Evolutionary conservation across 352 stramenopile genomes (phyloP), one percentile per base, ranked within the genome.

Genomic region (Pythium monospermum): DNA sequence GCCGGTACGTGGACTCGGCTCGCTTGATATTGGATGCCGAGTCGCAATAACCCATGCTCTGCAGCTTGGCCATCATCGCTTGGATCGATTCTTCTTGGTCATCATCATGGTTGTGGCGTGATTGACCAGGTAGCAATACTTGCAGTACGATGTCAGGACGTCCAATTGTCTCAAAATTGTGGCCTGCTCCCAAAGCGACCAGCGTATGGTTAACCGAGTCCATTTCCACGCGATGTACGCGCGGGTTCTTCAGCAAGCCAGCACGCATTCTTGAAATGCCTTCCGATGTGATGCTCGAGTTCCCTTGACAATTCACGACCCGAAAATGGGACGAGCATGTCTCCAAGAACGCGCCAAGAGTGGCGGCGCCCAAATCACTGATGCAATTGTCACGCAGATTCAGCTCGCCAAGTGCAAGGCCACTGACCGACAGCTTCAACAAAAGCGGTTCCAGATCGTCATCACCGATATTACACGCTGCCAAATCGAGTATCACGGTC

Each of bases 261-360:
- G 50, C 32, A 22, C 54, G 55, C 31, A 83, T 44, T 11, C 38
- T 38, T 15, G 66, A 49, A 7, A 83, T 23, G 15, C 73, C 71
- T 6, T 63, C 51, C 11, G 41, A 43, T 19, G 71, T 71, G 22
- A 83, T 74, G 12, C 23, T 33, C 1, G 55, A 38, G 21, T 81
- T 81, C 4, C 46, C 58, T 6, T 37, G 27, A 6, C 79, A 52
- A 62, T 53, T 74, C 8, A 83, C 26, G 1, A 70, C 16, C 5
- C 51, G 61, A 18, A 81, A 22, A 27, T 30, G 51, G 10, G 31
- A 1, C 10, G 60, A 48, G 4, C 31, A 46, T 28, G 73, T 77
- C 23, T 74, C 66, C 4, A 85, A 23, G 38, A 83, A 85, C 19
- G 61, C 59, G 6, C 61, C 71, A 1, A 83, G 36, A 13, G 67